These are phyloP conservation scores for Diaporthe aspalathi DNA, from an alignment of 2,329 filamentous ascomycete species.

Conservation along the genomic window DNA sequence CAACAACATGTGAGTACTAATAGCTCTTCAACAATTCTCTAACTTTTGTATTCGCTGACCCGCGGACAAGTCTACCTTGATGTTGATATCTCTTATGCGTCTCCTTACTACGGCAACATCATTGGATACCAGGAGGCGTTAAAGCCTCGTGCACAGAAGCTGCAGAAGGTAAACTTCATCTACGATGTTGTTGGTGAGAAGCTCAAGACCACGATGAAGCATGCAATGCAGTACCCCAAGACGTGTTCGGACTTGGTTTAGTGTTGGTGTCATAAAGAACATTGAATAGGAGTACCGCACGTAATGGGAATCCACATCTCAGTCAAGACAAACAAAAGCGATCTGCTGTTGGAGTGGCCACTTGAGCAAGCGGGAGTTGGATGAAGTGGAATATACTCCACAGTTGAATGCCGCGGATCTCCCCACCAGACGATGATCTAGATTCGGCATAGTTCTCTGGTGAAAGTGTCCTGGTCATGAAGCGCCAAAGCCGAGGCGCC, in stretches of 20 bases:
- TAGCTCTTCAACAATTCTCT: not conserved
- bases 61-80: slow-evolving; percentile 41
- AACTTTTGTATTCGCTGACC: not conserved
- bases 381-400: not conserved
- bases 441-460: not conserved
- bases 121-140: slow-evolving; percentile 41
- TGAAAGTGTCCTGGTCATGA: slow-evolving; percentile 6
- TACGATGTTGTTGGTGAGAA: slow-evolving; percentile 42
- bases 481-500: not conserved
- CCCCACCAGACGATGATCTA: not conserved
- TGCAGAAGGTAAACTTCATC: slow-evolving; percentile 42
- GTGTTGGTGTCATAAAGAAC: too few relatives aligned
- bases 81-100: slow-evolving; percentile 42
- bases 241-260: slow-evolving; percentile 50
- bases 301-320: not conserved
- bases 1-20: slow-evolving; percentile 41
- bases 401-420: not conserved
- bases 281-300: not conserved
- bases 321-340: not conserved
- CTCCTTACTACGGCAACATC: slow-evolving; percentile 43
- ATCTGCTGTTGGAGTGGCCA: not conserved
- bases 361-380: too few relatives aligned
- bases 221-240: slow-evolving; percentile 53
- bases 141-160: slow-evolving; percentile 37
- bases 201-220: slow-evolving; percentile 52